Conservation (phyloP, 2,329 filamentous ascomycete genomes). For the Trichophyton mentagrophytes region DNA sequence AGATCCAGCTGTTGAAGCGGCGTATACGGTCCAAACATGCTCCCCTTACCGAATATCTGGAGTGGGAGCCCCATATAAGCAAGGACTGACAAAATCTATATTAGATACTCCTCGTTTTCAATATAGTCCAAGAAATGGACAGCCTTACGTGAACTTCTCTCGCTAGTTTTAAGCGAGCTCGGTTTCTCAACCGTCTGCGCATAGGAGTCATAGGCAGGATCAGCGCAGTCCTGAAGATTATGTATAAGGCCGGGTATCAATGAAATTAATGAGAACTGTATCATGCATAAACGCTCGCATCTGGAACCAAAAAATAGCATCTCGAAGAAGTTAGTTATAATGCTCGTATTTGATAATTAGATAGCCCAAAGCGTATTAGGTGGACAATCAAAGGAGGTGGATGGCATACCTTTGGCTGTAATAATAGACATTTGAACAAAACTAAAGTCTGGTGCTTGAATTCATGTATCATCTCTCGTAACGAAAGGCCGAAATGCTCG, state of each 20-base stretch:
- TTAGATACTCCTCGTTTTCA: neutral
- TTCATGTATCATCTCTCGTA: constrained; percentile 83
- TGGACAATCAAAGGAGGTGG: neutral
- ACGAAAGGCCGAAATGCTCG: constrained; percentile 65
- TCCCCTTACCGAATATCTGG: constrained; percentile 59
- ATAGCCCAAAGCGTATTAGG: neutral
- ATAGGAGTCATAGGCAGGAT: constrained; percentile 79
- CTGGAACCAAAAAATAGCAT: constrained; percentile 98
- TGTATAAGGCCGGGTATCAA: constrained; percentile 85
- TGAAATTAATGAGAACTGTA: constrained; percentile 92
- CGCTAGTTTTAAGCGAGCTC: constrained; percentile 79
- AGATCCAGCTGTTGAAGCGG: constrained; percentile 91
- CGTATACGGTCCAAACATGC: constrained; percentile 91
- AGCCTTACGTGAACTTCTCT: constrained; percentile 58
- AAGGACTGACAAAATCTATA: constrained; percentile 43
- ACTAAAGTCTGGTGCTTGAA: constrained; percentile 92
- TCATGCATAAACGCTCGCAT: constrained; percentile 92
- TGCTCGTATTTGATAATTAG: neutral
- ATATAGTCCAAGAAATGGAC: neutral
- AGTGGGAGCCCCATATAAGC: constrained; percentile 90
- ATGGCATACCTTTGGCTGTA: constrained; percentile 72
- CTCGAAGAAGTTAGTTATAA: constrained; percentile 34
- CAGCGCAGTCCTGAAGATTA: constrained; percentile 86
- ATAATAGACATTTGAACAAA: constrained; percentile 79
- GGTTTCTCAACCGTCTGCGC: constrained; percentile 62